Base-by-base conservation (phyloP, 2,329 filamentous ascomycete species). In the Colletotrichum sidae region DNA sequence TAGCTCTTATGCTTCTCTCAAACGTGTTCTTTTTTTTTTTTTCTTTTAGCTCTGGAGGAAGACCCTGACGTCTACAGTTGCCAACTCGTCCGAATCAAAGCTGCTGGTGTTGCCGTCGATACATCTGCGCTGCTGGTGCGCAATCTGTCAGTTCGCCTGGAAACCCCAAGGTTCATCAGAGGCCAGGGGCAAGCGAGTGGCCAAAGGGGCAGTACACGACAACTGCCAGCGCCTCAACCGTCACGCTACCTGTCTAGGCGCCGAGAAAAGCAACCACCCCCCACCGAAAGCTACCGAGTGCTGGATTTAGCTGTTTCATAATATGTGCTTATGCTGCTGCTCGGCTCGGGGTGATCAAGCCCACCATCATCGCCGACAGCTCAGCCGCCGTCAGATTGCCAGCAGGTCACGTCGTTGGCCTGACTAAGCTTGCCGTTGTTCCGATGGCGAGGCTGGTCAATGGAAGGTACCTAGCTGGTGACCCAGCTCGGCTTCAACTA, bases 261-360 rank as follows among this genome's bases (percentile, higher is more conserved):
- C 52, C 33, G 58, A 56, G 15, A 11, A 13, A 55, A 33, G 11
- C 33, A 11, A 53, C 35, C 51, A 17, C 2, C 17, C 17, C 17
- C 17, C 17, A 44, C 45, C 52, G 62, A 44, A 15, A 38, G 25
- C 52, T 41, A 39, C 47, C 46, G 52, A 38, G 49, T 37, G 7
- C 38, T 55, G 39, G 35, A 38, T 42, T n/a, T 6, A 46, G 35
- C 13, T 62, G 63, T 65, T 65, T 65, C 63, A 63, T 42, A 56
- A 62, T 57, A 35, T 65, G 63, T 62, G 63, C 63, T 65, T 62
- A 62, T 65, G 52, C 58, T 57, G 52, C 52, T 65, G 47, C 58
- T 65, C 39, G 52, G 33, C 34, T 47, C 63, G 58, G 58, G 63
- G 52, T 65, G 58, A 62, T 65, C 42, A 47, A 52, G 33, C 46